phyloP scores from a whole-genome alignment of 768 basidiomycete species.

The Leccinum ochraceum region DNA sequence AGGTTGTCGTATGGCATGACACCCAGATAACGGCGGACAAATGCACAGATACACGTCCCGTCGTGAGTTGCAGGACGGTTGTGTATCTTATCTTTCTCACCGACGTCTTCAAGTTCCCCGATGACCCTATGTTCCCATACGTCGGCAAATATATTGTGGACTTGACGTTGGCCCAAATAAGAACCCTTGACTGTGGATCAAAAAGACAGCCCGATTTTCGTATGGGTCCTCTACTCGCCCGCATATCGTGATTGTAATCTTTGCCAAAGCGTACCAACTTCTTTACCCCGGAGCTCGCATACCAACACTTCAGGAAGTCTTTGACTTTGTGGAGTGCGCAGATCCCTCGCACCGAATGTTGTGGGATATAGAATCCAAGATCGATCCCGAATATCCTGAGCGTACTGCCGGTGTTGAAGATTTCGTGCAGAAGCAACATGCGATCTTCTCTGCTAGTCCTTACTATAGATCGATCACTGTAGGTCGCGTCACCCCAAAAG shows the following conservation, averaged over 20 bases:
- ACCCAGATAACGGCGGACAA: slow-evolving; percentile 61
- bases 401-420: slow-evolving; percentile 54
- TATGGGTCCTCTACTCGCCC: slow-evolving; percentile 34
- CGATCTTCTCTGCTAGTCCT: slow-evolving; percentile 55
- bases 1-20: slow-evolving; percentile 88
- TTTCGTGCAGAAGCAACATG: slow-evolving; percentile 64
- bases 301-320: slow-evolving; percentile 72
- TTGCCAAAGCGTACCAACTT: slow-evolving; percentile 54
- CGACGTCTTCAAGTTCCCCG: slow-evolving; percentile 41
- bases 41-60: slow-evolving; percentile 68
- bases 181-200: slow-evolving; percentile 81
- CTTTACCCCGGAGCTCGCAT: slow-evolving; percentile 70
- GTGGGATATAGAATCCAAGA: slow-evolving; percentile 83
- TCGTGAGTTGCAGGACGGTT: slow-evolving; percentile 39
- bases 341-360: slow-evolving; percentile 61
- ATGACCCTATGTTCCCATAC: slow-evolving; percentile 68
- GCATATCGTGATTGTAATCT: slow-evolving; percentile 3
- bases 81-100: slow-evolving; percentile 2
- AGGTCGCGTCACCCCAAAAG: slow-evolving; percentile 20
- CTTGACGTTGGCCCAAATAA: slow-evolving; percentile 75
- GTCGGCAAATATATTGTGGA: slow-evolving; percentile 78
- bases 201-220: slow-evolving; percentile 58
- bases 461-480: slow-evolving; percentile 68
- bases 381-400: slow-evolving; percentile 54
- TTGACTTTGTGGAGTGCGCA: slow-evolving; percentile 73